A percentile compares a stretch with the other conserved stretches of the same genome.
Evolutionary conservation across 345 rosid species (phyloP).

Genomic region (Citrus inodora): DNA sequence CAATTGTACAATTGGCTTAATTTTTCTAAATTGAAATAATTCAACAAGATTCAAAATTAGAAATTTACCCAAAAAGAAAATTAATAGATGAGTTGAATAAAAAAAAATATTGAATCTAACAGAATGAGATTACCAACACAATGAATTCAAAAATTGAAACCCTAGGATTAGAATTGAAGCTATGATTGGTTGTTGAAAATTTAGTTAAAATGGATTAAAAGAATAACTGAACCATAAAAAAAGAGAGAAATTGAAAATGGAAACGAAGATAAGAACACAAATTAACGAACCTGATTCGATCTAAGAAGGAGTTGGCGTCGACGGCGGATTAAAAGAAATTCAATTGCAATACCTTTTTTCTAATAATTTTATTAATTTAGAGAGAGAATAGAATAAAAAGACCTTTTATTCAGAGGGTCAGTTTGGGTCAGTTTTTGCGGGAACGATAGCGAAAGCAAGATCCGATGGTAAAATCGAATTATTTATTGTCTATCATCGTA

Average conservation of each 20-base stretch:
- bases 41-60: not conserved
- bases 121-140: not conserved
- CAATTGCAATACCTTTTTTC: not conserved
- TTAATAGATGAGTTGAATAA: not conserved
- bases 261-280: not conserved
- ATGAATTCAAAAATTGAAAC: not conserved
- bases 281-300: slow-evolving; percentile 31
- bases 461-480: not conserved
- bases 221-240: not conserved
- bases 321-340: slow-evolving; percentile 5
- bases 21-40: no score
- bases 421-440: slow-evolving; percentile 34
- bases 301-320: slow-evolving; percentile 24
- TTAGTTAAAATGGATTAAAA: not conserved
- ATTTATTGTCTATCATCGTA: not conserved
- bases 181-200: not conserved
- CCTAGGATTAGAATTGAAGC: slow-evolving; percentile 14
- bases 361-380: not conserved
- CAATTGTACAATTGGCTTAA: not conserved
- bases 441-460: slow-evolving; percentile 14
- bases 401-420: not conserved
- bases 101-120: not conserved
- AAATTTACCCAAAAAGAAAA: not conserved
- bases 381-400: slow-evolving; percentile 1
- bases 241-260: not conserved